Evolutionary conservation across 1,139 yeast species (phyloP), one percentile per base, ranked within the genome.

Genomic region (Chernovozyma aurita): DNA sequence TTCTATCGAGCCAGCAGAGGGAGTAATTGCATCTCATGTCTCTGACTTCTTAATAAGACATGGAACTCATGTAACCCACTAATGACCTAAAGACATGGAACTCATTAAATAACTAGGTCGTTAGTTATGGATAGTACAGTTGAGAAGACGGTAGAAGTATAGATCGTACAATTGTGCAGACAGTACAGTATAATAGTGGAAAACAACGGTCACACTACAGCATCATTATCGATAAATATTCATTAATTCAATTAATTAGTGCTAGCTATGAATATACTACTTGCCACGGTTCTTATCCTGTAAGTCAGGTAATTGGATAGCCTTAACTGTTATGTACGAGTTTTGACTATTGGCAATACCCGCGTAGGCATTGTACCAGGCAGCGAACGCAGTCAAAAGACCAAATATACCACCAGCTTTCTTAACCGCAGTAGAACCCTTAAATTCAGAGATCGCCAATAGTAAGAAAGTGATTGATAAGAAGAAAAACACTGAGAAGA

Each of bases 341-440:
- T 83, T 87, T 58, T 76, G 84, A 50, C 61, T 63, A 46, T 74
- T 84, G 35, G 94, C 85, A 38, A 87, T 59, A 78, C 95, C 95
- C n/a, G 95, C 94, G 49, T 77, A 85, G 5, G 95, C 95, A 57
- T 85, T 85, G 56, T 86, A 87, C 90, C 92, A 87, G 12, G 95
- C 95, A 36, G 77, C 57, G 48, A 84, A 76, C 1, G 95, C 85
- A 28, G 90, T 80, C 26, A 86, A 57, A n/a, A 87, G 54, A 29
- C 95, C 96, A 42, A 84, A 63, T 22, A 81, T 81, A 46, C 96
- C 96, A 29, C 80, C 95, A 16, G 92, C 95, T 50, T 68, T 78
- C 42, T 72, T 70, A 60, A 46, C 55, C 2, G 53, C 24, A 15
- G 22, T 42, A 8, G 53, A 49, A 29, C 53, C 54, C 30, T 48